phyloP scores from a whole-genome alignment of 2,329 filamentous ascomycete genomes.

The Diaporthe aspalathi region DNA sequence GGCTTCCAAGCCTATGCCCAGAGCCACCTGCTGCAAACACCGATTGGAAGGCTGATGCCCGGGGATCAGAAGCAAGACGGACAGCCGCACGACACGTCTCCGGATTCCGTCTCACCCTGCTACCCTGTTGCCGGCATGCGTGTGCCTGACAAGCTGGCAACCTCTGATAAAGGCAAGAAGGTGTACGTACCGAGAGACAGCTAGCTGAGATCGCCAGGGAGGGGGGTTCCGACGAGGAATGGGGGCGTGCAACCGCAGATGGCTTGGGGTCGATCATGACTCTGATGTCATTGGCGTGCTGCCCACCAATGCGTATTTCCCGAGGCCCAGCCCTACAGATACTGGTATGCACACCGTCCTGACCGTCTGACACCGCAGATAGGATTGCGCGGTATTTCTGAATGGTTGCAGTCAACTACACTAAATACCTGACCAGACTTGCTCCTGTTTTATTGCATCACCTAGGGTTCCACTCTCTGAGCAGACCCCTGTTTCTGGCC shows the following conservation, averaged over 20 bases:
- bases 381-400: too few species aligned
- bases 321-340: slow-evolving; percentile 2
- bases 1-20: slow-evolving; percentile 12
- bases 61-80: slow-evolving; percentile 6
- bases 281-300: slow-evolving; percentile 15
- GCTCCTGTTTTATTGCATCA: slow-evolving; percentile 26
- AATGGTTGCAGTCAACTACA: background rate
- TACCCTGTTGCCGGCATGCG: slow-evolving; percentile 9
- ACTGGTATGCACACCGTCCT: background rate
- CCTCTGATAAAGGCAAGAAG: background rate
- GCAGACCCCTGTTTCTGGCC: slow-evolving; percentile 29
- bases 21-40: slow-evolving; percentile 12
- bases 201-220: slow-evolving; percentile 15
- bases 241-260: background rate
- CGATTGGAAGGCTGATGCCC: slow-evolving; percentile 5
- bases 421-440: too few species aligned
- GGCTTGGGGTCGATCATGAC: slow-evolving; percentile 18
- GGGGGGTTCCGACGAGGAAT: background rate
- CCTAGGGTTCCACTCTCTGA: slow-evolving; percentile 25
- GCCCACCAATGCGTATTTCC: slow-evolving; percentile 4
- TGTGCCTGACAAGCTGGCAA: slow-evolving; percentile 1
- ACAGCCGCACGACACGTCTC: slow-evolving; percentile 12
- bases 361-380: slow-evolving; percentile 1
- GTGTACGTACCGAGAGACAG: background rate
- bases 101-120: slow-evolving; percentile 24